These are phyloP conservation scores for Nepenthes alata DNA, from an alignment of 179 eudicot species.

Conservation along the genomic window DNA sequence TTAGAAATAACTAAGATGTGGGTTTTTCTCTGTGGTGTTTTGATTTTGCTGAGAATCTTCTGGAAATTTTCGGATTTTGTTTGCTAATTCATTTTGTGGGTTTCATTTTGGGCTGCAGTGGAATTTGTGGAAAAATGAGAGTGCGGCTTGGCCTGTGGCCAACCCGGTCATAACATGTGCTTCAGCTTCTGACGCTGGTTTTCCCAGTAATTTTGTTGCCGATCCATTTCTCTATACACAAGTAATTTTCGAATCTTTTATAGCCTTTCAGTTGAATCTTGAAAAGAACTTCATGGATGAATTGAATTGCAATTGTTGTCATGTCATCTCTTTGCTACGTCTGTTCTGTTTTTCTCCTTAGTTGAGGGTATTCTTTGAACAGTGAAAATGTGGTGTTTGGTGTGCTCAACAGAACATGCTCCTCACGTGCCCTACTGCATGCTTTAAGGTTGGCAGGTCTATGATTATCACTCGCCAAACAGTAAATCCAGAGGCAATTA, in stretches of 20 bases:
- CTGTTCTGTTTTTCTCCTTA: too few species aligned
- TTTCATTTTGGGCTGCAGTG: constrained; percentile 28
- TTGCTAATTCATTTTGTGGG: constrained; percentile 5
- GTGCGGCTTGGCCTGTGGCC: constrained; percentile 86
- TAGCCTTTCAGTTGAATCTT: not conserved
- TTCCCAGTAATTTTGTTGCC: constrained; percentile 90
- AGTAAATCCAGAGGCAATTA: too few species aligned
- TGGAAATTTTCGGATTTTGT: not conserved
- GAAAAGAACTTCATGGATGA: too few species aligned
- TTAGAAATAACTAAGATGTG: too few species aligned
- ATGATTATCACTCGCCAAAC: too few species aligned
- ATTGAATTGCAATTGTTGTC: too few species aligned
- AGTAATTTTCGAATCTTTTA: constrained; percentile 22
- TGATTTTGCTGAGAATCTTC: not conserved
- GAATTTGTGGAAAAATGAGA: constrained; percentile 44
- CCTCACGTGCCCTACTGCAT: too few species aligned
- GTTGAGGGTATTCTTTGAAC: too few species aligned
- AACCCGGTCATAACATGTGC: constrained; percentile 88
- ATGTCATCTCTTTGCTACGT: too few species aligned
- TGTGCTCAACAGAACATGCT: too few species aligned
- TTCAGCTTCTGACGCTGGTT: constrained; percentile 58
- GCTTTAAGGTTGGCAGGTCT: too few species aligned
- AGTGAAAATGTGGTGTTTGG: too few species aligned
- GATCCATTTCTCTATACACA: constrained; percentile 79
- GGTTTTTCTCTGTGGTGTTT: not conserved